Percentiles rank a stretch among this genome's conserved stretches.
phyloP scores from a whole-genome alignment of 371 early-diverging fungal species.

The Choanephora cucurbitarum region DNA sequence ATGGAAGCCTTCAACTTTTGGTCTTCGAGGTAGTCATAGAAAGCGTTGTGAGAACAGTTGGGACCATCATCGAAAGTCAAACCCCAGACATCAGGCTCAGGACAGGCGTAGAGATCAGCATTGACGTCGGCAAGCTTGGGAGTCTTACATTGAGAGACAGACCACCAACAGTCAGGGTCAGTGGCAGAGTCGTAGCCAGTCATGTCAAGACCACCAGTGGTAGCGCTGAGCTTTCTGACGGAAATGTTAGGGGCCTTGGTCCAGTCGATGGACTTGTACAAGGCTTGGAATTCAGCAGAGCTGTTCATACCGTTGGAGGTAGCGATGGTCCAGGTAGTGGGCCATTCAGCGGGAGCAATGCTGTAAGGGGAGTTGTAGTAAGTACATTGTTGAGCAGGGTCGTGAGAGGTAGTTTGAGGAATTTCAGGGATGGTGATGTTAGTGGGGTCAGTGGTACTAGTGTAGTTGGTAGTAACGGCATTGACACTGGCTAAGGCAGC shows the following conservation, averaged over 20 bases:
- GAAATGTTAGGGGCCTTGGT: slow-evolving; percentile 34
- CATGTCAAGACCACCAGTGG: slow-evolving; percentile 33
- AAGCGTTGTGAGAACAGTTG: slow-evolving; percentile 49
- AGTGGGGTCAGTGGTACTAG: slow-evolving; percentile 30
- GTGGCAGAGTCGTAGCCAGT: slow-evolving; percentile 31
- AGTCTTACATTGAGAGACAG: slow-evolving; percentile 31
- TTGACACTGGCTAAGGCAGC: slow-evolving; percentile 15
- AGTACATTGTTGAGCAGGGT: slow-evolving; percentile 32
- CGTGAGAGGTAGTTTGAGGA: slow-evolving; percentile 38
- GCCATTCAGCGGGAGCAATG: slow-evolving; percentile 31
- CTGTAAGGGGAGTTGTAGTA: slow-evolving; percentile 27
- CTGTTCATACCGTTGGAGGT: slow-evolving; percentile 46
- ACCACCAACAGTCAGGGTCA: slow-evolving; percentile 53
- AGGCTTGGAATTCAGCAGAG: slow-evolving; percentile 34
- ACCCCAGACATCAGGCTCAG: slow-evolving; percentile 47
- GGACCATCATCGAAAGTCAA: slow-evolving; percentile 50
- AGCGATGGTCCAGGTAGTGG: slow-evolving; percentile 38
- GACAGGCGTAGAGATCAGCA: slow-evolving; percentile 40
- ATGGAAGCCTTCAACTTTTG: slow-evolving; percentile 44
- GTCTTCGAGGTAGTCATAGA: slow-evolving; percentile 41
- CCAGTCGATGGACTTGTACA: slow-evolving; percentile 47
- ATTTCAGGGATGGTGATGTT: slow-evolving; percentile 36
- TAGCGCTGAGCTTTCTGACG: slow-evolving; percentile 20
- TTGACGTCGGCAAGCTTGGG: slow-evolving; percentile 34
- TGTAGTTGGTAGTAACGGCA: slow-evolving; percentile 29